Evolutionary conservation across 2,329 filamentous ascomycete species (phyloP), one percentile per base, ranked within the genome.

Genomic region (Fusarium caatingaense): DNA sequence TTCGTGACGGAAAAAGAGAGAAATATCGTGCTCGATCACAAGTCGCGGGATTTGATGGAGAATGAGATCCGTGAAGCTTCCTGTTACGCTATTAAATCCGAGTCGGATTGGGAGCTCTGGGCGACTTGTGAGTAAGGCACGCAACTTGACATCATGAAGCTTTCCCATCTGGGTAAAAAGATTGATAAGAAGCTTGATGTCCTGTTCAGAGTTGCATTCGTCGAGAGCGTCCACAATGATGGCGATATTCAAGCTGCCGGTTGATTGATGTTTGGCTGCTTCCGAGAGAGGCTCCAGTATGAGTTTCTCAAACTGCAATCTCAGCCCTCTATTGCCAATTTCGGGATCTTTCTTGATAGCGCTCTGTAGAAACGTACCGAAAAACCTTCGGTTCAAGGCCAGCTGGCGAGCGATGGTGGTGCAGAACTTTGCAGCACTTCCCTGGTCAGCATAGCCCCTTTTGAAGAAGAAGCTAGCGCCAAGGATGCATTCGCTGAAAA

Each of bases 401-500:
- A 53, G 12, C 4, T 53, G 34, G 4, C 49, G 49, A 11, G 49
- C 49, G 4, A 53, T 21, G 6, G 49, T 53, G 9, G 51, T 55
- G 20, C 23, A 55, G 5, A 45, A 45, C 4, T 16, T 55, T 2
- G 20, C 7, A 13, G 30, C 18, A 18, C 20, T 32, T 34, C 40
- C 11, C 13, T 12, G 51, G 6, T 55, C 51, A 3, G 40, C 23
- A 27, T 45, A 25, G 4, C 37, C 12, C 6, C 28, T 41, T 18
- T 45, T 55, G 51, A 55, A 55, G 16, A 55, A 45, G 20, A 55
- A 55, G 11, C n/a, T 32, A 5, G 51, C 51, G 6, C 51, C 40
- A 12, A 55, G 51, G 0, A 8, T 44, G 1, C 21, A 28, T 15
- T 34, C n/a, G 1, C 3, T 34, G 7, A 5, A 28, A 13, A 41